Evolutionary conservation across 2,329 filamentous ascomycete species (phyloP).

Genomic region (Aureobasidium melanogenum): DNA sequence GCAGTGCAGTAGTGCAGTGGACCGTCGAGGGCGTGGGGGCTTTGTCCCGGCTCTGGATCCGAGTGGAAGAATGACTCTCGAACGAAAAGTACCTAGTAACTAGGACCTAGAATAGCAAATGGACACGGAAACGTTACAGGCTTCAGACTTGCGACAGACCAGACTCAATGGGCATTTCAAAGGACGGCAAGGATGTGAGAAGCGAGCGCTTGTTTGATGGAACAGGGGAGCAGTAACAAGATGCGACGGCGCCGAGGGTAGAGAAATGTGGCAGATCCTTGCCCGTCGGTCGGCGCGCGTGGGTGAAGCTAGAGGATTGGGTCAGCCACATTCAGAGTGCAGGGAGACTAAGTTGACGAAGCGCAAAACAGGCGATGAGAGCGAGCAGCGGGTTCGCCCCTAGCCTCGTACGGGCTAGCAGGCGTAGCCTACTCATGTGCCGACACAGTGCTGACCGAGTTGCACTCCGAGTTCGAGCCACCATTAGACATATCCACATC

Average conservation of each 20-base stretch:
- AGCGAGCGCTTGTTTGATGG: background rate
- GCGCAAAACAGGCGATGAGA: slow-evolving; percentile 2
- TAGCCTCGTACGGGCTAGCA: background rate
- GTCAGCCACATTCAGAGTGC: background rate
- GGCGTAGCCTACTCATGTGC: background rate
- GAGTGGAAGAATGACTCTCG: background rate
- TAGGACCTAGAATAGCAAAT: background rate
- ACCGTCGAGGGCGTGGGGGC: background rate
- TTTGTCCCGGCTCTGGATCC: background rate
- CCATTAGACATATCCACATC: background rate
- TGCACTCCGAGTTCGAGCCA: background rate
- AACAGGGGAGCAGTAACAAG: background rate
- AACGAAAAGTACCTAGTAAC: background rate
- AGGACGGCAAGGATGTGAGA: background rate
- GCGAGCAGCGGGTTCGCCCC: background rate
- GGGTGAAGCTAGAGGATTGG: background rate
- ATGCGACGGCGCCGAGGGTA: background rate
- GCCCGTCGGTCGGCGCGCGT: background rate
- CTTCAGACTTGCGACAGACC: background rate
- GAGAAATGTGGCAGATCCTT: slow-evolving; percentile 4
- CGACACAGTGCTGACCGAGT: background rate
- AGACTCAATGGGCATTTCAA: no score
- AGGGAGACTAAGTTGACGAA: background rate
- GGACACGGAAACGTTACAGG: background rate
- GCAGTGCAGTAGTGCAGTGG: no score